These are phyloP conservation scores for Syzygium jambos DNA, from an alignment of 345 rosid genomes.

Conservation along the genomic window DNA sequence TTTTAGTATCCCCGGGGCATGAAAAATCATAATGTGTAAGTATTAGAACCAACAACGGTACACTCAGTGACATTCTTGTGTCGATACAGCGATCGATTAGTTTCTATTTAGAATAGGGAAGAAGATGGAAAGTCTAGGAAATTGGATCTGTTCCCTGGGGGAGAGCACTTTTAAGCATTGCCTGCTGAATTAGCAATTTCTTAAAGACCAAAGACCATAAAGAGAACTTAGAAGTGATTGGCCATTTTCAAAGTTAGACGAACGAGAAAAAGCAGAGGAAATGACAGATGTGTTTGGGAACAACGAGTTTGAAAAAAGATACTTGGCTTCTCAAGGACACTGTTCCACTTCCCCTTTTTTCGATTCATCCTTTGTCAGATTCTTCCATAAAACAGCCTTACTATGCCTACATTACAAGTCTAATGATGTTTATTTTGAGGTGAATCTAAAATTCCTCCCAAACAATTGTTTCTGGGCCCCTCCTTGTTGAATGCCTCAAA, in stretches of 20 bases:
- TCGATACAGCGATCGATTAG: background rate
- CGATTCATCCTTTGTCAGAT: conserved; percentile 53
- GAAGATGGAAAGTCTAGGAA: background rate
- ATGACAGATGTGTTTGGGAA: conserved; percentile 34
- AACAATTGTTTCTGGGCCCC: conserved; percentile 37
- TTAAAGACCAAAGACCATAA: conserved; percentile 15
- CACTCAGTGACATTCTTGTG: background rate
- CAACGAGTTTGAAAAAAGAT: conserved; percentile 31
- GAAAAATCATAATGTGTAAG: background rate
- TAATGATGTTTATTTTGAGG: conserved; percentile 45
- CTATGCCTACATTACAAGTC: conserved; percentile 41
- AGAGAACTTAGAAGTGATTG: background rate
- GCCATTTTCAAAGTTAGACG: conserved; percentile 8
- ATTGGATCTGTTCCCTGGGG: background rate
- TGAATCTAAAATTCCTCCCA: conserved; percentile 25
- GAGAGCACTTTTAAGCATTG: conserved; percentile 21
- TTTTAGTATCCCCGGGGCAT: background rate
- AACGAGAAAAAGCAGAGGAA: conserved; percentile 41
- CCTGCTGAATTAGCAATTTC: conserved; percentile 28
- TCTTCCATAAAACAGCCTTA: conserved; percentile 58
- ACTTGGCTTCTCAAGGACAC: conserved; percentile 63
- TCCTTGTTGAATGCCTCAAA: conserved; percentile 56
- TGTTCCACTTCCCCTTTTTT: conserved; percentile 32
- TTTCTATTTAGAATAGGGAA: background rate
- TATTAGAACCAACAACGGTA: background rate